Base-by-base conservation (phyloP, 441 rosid genomes). In the Pelargonium australe region DNA sequence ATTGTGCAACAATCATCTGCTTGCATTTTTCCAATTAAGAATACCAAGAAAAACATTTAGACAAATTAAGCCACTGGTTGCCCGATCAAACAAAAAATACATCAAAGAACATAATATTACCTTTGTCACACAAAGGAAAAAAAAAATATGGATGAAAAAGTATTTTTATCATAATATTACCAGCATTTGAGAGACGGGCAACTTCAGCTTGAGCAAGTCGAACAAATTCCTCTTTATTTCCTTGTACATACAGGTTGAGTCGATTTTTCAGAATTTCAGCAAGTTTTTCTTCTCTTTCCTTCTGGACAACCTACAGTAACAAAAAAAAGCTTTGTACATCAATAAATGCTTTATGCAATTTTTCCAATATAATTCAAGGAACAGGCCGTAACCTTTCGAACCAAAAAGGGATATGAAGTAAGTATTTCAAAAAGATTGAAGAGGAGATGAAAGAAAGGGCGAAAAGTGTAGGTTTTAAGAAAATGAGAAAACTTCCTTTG, bases 201-300 rank as follows among this genome's bases (percentile, higher is more conserved):
- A 87, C 89, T 86, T 94, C 99, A 73, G 89, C 92, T 86, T 84
- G 77, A 25, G 99, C 97, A 16, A 80, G 82, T 51, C 37, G 67
- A 65, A 79, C 63, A 74, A 94, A 94, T 31, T 88, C 92, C 20
- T 83, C 94, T 81, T 82, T 85, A 80, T 84, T 87, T 57, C 87
- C 89, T 70, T 83, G 83, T 20, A 87, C 85, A 73, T 91, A 91
- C 75, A 82, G 90, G 76, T 87, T 79, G 28, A 94, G 91, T 65
- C 94, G 84, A 78, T 83, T 85, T 85, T 77, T 91, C 49, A 94
- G 79, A 75, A 80, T 78, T 71, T 81, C 83, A 3, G 84, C 94
- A 71, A 94, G 99, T 69, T 84, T 94, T 58, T 94, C 96, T 82
- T 91, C 99, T 80, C 99, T 85, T 75, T 94, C 99, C 84, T 80